Base-by-base conservation (phyloP, 2,329 filamentous ascomycete species). In the Furcasterigmium furcatum region DNA sequence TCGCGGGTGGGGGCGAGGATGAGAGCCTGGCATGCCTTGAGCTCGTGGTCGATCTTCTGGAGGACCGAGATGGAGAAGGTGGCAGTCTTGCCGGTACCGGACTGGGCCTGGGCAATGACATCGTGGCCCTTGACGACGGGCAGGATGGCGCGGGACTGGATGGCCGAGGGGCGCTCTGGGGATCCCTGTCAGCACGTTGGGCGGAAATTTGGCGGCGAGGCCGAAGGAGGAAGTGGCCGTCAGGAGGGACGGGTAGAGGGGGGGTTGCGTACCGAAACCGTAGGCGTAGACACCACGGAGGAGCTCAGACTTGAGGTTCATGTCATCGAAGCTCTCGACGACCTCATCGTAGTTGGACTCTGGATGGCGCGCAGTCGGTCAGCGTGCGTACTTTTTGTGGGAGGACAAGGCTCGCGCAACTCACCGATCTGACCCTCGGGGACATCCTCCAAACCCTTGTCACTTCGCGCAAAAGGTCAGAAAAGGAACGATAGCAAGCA, bases 311-410 rank as follows among this genome's bases (percentile, higher is more conserved):
- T 95, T 96, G 66, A 99, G 84, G 77, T 85, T 86, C 94, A 99
- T 99, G 64, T 91, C 82, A 76, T 99, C 94, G 77, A 99, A 99
- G 52, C 91, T 96, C 77, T 99, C 95, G 74, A 94, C 92, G 66
- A 92, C 91, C 84, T 97, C 91, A 83, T 99, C 94, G 80, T 97
- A 99, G 89, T 99, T 99, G 70, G 91, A 96, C 84, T 99, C 95
- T 42, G 40, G 19, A 34, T 19, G 29, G 18, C n/a, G 39, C n/a
- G 24, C 19, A 18, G 14, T 32, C 25, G 19, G 40, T 42, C 40
- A 42, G 40, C 29, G 16, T 36, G 34, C 8, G 4, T 16, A 18
- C 16, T 34, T 18, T 30, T 38, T 20, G 9, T 20, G 16, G 34
- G 34, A 9, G 34, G n/a, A 50, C 39, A 45, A 46, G 38, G 16